These are phyloP conservation scores for Pouteria glomerata DNA, from an alignment of 148 eudicot species.

Conservation along the genomic window DNA sequence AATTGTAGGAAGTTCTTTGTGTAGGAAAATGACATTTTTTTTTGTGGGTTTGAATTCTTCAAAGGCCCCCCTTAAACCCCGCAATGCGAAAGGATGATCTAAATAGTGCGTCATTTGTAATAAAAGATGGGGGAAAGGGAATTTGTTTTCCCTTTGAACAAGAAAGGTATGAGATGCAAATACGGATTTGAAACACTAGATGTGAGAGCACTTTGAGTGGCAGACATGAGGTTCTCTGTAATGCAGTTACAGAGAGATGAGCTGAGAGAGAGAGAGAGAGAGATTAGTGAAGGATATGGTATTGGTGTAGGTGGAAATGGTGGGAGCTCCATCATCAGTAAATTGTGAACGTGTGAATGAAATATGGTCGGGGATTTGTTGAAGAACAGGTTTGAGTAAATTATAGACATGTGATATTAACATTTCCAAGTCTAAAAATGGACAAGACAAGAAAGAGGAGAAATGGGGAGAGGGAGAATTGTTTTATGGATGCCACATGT, in stretches of 20 bases:
- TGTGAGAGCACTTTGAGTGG: slow-evolving; percentile 18
- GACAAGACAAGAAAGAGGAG: slow-evolving; percentile 14
- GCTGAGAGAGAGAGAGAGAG: neutral
- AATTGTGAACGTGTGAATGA: slow-evolving; percentile 8
- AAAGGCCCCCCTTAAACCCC: neutral
- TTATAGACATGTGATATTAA: too few relatives aligned
- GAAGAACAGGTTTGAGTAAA: slow-evolving; percentile 7
- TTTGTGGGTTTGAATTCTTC: slow-evolving; percentile 2
- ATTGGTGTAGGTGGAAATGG: too few relatives aligned
- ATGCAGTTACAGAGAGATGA: slow-evolving; percentile 13
- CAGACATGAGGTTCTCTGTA: slow-evolving; percentile 24
- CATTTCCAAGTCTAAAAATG: slow-evolving; percentile 11
- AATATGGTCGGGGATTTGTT: neutral
- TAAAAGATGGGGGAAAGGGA: slow-evolving; percentile 1
- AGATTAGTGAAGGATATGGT: too few relatives aligned
- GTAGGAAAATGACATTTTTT: slow-evolving; percentile 42
- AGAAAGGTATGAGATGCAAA: neutral
- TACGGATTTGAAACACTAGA: neutral
- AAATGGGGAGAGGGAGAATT: slow-evolving; percentile 5
- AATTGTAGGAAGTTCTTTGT: slow-evolving; percentile 35
- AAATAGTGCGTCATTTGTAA: slow-evolving; percentile 4
- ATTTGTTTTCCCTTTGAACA: slow-evolving; percentile 11
- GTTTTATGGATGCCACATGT: slow-evolving; percentile 25
- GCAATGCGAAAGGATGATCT: slow-evolving; percentile 12
- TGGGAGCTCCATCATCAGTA: neutral